These are phyloP conservation scores for Colletotrichum filicis DNA, from an alignment of 2,329 filamentous ascomycete species.

Conservation along the genomic window DNA sequence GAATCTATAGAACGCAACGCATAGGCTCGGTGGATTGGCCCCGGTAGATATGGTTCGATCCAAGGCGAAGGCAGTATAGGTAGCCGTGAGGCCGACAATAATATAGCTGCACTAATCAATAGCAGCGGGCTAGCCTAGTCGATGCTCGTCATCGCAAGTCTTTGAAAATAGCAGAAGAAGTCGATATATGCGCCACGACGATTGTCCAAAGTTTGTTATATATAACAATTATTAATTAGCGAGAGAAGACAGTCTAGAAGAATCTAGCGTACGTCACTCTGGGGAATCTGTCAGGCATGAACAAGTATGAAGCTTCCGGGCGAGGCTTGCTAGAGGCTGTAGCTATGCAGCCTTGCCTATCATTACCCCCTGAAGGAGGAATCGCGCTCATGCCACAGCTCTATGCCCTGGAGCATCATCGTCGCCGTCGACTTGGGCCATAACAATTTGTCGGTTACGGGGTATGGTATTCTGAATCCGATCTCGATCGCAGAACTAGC, in stretches of 20 bases:
- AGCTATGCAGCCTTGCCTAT: not conserved
- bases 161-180: not conserved
- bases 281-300: not conserved
- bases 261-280: not conserved
- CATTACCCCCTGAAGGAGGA: not conserved
- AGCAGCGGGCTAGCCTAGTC: not conserved
- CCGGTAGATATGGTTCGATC: not conserved
- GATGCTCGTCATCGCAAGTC: not conserved
- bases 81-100: not conserved
- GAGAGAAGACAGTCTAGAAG: not conserved
- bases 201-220: not conserved
- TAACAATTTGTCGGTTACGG: not conserved
- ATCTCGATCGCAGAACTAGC: constrained; percentile 12
- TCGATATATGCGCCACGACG: not conserved
- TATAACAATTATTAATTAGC: not conserved
- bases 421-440: not conserved
- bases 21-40: not conserved
- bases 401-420: not conserved
- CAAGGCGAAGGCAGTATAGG: not conserved
- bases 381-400: too few species aligned
- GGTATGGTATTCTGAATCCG: not conserved
- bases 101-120: not conserved
- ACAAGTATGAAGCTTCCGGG: not conserved
- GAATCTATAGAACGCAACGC: not conserved
- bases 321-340: not conserved